Base-by-base conservation (phyloP, 352 stramenopile genomes). In the Blastocystis sp. region DNA sequence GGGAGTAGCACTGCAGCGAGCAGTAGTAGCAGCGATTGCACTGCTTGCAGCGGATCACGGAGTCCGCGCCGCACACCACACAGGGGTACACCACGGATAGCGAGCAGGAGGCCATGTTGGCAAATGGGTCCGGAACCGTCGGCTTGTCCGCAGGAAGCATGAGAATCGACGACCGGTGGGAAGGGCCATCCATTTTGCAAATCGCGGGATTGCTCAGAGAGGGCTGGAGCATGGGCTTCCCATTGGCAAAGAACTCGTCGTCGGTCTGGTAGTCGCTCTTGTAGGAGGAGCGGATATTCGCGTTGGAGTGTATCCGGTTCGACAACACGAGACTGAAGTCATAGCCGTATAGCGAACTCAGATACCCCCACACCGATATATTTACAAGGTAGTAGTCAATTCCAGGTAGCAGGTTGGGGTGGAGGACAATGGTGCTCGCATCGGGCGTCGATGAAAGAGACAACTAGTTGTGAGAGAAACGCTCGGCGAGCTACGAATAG, bases 341-440 rank as follows among this genome's bases (percentile, higher is more conserved):
- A 40, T 21, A 62, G 0, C 48, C 41, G 28, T 81, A 81, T 3
- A 19, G 48, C 3, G n/a, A 53, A 34, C 10, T 23, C 7, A 81
- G 60, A 81, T 38, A 19, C 28, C 28, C 23, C 71, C 71, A 81
- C 0, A 81, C 71, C 19, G 48, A 48, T 38, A 23, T 34, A 43
- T 62, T 81, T 4, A 81, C 41, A 7, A 81, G 43, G 45, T 81
- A 81, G 43, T 65, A 81, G 28, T 81, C 71, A 40, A 81, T 64
- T 48, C 71, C 71, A 19, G 38, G 60, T 10, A 81, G 28, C 14
- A 81, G 43, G 43, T 53, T 53, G n/a, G 71, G 71, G 19, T 67
- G 48, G 14, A 81, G 48, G 38, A 81, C 45, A 9, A 64, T 17
- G 4, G 48, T 48, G 10, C 17, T 21, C 2, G 64, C 28, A 34